Conservation (phyloP, 2,329 filamentous ascomycete genomes). For the Diplocarpon mali region DNA sequence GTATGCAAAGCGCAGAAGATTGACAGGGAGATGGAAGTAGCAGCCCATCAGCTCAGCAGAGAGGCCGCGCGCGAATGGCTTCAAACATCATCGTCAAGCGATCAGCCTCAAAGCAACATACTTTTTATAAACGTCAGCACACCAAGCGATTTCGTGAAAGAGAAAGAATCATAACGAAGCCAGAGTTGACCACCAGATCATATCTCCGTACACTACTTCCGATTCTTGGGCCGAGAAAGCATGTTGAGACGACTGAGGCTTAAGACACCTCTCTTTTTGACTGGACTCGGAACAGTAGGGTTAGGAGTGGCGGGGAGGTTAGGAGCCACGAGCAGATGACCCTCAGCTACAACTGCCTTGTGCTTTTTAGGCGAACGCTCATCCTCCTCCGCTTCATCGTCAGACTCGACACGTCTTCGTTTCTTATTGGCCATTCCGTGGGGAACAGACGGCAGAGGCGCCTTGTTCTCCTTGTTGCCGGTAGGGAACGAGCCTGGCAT, state of each 20-base stretch:
- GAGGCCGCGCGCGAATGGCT: constrained; percentile 4
- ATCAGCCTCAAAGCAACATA: not conserved
- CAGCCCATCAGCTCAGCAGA: constrained; percentile 8
- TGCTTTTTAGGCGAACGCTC: constrained; percentile 48
- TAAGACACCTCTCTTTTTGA: constrained; percentile 41
- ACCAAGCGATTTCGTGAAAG: not conserved
- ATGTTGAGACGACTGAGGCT: constrained; percentile 50
- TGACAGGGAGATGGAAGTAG: not conserved
- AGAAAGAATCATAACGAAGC: too few species aligned
- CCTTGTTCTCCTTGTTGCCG: constrained; percentile 43
- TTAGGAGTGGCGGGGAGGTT: constrained; percentile 20
- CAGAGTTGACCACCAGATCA: too few species aligned
- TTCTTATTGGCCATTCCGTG: constrained; percentile 59
- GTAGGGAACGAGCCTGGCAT: constrained; percentile 49
- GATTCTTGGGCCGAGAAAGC: constrained; percentile 48
- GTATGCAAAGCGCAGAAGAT: constrained; percentile 3
- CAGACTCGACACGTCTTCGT: constrained; percentile 45
- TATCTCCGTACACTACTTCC: constrained; percentile 29
- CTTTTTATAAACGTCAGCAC: constrained; percentile 3
- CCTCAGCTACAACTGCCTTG: constrained; percentile 28
- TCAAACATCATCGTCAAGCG: constrained; percentile 1
- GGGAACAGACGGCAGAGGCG: constrained; percentile 35
- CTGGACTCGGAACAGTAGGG: constrained; percentile 33
- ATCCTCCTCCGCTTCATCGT: constrained; percentile 43
- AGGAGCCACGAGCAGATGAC: constrained; percentile 23